Evolutionary conservation across 2,329 filamentous ascomycete species (phyloP), one percentile per base, ranked within the genome.

Genomic region (Fusarium sterilihyphosum): DNA sequence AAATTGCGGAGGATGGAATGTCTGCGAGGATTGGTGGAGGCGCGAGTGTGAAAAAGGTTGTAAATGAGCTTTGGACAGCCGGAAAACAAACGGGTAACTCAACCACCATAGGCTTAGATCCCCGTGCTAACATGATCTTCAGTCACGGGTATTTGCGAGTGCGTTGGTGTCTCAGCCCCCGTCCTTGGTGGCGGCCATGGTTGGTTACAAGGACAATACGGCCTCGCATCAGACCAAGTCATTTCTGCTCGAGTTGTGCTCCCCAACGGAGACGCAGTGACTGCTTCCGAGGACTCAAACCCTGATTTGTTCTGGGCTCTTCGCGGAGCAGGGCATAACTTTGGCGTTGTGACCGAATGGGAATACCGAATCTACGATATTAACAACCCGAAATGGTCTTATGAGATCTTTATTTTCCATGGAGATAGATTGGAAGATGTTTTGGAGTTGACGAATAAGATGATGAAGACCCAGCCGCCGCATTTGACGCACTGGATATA

Each of bases 311-410:
- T 85, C 76, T 86, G 83, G 82, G 86, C 84, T 22, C 73, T 87
- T 9, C 81, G 82, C 5, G 86, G 86, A 26, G 85, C 85, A 3
- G 85, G 85, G 6, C 88, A 89, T 62, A 90, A 90, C 75, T 90
- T 90, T 66, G 89, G 88, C 3, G 85, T 78, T 33, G 87, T 90
- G 8, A 81, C 79, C 0, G 84, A 84, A 7, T 80, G 85, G 38
- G 82, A 83, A 0, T 82, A 81, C 2, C 86, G 85, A 68, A 83
- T 89, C 11, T 88, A 87, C 70, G 83, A 87, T 61, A 79, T 81
- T 10, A 78, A 80, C 53, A 61, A 47, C 53, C 66, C 60, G 0
- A 57, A 80, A 20, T 87, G 84, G 83, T 82, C 83, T 4, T 82
- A 83, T 35, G 80, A 82, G 52, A 83, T 78, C 1, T 79, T 86